These are phyloP conservation scores for Drechslerella coelobrocha DNA, from an alignment of 2,329 filamentous ascomycete genomes.

Conservation along the genomic window DNA sequence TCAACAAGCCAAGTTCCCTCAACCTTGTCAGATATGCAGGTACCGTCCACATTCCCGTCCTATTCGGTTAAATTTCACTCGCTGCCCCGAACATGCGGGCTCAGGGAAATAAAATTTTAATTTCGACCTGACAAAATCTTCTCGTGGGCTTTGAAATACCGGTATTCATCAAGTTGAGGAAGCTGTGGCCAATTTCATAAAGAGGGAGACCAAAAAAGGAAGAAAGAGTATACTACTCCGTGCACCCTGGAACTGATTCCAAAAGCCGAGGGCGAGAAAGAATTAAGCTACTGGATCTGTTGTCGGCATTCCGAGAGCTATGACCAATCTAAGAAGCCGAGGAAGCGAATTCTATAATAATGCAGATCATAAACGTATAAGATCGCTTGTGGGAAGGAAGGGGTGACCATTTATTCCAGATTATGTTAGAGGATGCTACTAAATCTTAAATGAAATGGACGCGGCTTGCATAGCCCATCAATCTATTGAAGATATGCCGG, in stretches of 20 bases:
- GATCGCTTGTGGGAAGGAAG: slow-evolving; percentile 37
- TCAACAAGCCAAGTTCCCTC: slow-evolving; percentile 31
- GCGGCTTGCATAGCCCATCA: too few species aligned
- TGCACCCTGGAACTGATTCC: too few species aligned
- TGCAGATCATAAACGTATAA: slow-evolving; percentile 49
- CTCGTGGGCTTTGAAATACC: not conserved
- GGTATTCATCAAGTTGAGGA: slow-evolving; percentile 13
- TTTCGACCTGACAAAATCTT: not conserved
- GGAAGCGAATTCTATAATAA: slow-evolving; percentile 50
- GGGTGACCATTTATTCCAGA: slow-evolving; percentile 39
- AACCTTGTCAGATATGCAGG: slow-evolving; percentile 51
- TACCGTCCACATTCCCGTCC: slow-evolving; percentile 44
- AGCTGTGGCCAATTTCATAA: slow-evolving; percentile 9
- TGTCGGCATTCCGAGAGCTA: slow-evolving; percentile 31
- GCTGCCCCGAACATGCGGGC: not conserved
- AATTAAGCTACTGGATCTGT: not conserved
- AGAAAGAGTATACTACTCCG: too few species aligned
- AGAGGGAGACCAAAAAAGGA: too few species aligned
- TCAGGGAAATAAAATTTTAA: not conserved
- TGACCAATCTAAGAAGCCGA: slow-evolving; percentile 39
- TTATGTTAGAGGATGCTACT: too few species aligned
- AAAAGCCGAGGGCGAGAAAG: not conserved
- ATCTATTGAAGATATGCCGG: too few species aligned
- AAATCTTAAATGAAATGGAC: too few species aligned
- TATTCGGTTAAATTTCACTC: slow-evolving; percentile 48